phyloP scores from a whole-genome alignment of 2,329 filamentous ascomycete species.

The Rutstroemia sp. region DNA sequence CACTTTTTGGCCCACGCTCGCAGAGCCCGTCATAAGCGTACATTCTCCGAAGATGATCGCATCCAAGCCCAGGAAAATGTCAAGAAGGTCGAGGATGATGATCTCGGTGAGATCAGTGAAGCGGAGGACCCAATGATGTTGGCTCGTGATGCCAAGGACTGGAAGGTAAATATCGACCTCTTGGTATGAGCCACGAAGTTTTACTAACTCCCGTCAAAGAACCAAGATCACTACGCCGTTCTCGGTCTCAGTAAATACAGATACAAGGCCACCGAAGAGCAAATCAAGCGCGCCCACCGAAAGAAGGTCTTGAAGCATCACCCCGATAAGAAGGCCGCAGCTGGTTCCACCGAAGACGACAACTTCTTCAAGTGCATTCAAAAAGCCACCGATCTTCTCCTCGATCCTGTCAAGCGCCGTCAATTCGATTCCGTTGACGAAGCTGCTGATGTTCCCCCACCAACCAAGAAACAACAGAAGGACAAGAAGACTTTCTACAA shows the following conservation, averaged over 20 bases:
- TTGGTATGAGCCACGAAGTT: not conserved
- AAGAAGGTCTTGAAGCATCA: conserved; percentile 99
- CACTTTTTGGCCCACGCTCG: conserved; percentile 97
- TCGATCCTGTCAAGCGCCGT: conserved; percentile 84
- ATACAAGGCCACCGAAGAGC: conserved; percentile 87
- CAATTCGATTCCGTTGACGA: conserved; percentile 98
- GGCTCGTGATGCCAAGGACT: conserved; percentile 92
- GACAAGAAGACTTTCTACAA: conserved; percentile 86
- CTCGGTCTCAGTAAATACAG: conserved; percentile 90
- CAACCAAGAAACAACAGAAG: conserved; percentile 80
- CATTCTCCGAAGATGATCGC: conserved; percentile 96
- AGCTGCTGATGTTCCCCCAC: conserved; percentile 83
- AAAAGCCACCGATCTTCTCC: conserved; percentile 88
- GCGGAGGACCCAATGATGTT: conserved; percentile 89
- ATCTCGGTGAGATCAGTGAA: conserved; percentile 88
- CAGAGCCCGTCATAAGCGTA: conserved; percentile 91
- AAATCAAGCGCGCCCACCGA: conserved; percentile 98
- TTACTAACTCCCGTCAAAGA: conserved; percentile 39
- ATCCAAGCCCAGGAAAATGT: conserved; percentile 92
- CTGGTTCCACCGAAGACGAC: conserved; percentile 82
- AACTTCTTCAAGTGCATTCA: conserved; percentile 99
- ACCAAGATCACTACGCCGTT: conserved; percentile 96
- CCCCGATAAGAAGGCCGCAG: conserved; percentile 96
- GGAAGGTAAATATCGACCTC: conserved; percentile 64
- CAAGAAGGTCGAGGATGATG: conserved; percentile 90